Percentiles rank a stretch among this genome's conserved stretches.
These are phyloP conservation scores for Botrytis paeoniae DNA, from an alignment of 2,329 filamentous ascomycete species.

Conservation along the genomic window DNA sequence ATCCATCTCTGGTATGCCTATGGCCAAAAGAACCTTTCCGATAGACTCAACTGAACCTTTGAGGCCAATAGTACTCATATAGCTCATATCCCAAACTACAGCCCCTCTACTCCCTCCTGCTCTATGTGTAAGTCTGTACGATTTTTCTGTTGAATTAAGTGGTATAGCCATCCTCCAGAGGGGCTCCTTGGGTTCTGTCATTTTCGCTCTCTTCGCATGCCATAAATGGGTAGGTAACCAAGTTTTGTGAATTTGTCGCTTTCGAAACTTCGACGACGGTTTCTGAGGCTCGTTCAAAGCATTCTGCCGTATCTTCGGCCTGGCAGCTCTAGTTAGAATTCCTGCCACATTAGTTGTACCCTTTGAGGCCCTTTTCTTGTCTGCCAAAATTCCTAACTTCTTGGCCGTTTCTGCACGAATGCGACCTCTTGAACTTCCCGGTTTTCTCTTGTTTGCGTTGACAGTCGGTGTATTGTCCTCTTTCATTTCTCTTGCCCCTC, in stretches of 20 bases:
- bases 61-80: slow-evolving; percentile 81
- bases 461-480: slow-evolving; percentile 90
- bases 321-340: slow-evolving; percentile 44
- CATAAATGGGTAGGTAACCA: slow-evolving; percentile 95
- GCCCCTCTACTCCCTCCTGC: slow-evolving; percentile 72
- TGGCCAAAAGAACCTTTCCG: slow-evolving; percentile 59
- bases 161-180: slow-evolving; percentile 91
- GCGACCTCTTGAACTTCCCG: slow-evolving; percentile 53
- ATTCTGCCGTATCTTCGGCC: slow-evolving; percentile 69
- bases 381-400: slow-evolving; percentile 61
- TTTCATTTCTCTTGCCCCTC: slow-evolving; percentile 71
- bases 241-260: slow-evolving; percentile 82
- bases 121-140: slow-evolving; percentile 82
- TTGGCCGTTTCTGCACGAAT: slow-evolving; percentile 75
- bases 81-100: slow-evolving; percentile 90
- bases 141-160: slow-evolving; percentile 82
- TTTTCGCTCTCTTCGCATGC: slow-evolving; percentile 86
- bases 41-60: slow-evolving; percentile 65
- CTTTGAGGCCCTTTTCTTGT: slow-evolving; percentile 50
- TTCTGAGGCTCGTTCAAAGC: slow-evolving; percentile 60
- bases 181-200: slow-evolving; percentile 74
- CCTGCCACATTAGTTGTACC: slow-evolving; percentile 27
- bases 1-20: slow-evolving; percentile 60
- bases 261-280: slow-evolving; percentile 70
- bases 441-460: slow-evolving; percentile 60